Conservation (phyloP, 140 eudicot genomes). For the Senecio squalidus region DNA sequence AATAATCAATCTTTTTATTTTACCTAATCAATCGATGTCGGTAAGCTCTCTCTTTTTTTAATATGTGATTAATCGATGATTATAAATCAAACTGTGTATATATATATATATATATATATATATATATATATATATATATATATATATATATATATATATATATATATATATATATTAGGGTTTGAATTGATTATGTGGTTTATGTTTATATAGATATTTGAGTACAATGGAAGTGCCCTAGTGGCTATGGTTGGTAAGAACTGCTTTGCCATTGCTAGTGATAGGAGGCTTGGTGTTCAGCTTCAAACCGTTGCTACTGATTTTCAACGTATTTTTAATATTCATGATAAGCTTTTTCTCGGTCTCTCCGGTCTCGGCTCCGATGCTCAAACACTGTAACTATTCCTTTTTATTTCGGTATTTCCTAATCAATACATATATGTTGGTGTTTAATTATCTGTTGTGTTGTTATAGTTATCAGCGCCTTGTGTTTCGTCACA, state of each 20-base stretch:
- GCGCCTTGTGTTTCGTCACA: constrained; percentile 84
- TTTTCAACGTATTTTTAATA: constrained; percentile 70
- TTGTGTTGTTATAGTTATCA: constrained; percentile 49
- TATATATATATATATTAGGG: too few relatives aligned
- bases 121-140: too few relatives aligned
- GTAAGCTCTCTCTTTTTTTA: constrained; percentile 33
- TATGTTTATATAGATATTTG: constrained; percentile 55
- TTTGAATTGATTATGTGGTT: too few relatives aligned
- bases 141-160: too few relatives aligned
- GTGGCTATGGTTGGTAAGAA: constrained; percentile 98
- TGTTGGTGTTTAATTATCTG: constrained; percentile 1
- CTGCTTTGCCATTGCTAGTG: constrained; percentile 95
- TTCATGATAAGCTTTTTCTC: constrained; percentile 76
- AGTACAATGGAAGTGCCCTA: constrained; percentile 93
- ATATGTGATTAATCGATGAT: too few relatives aligned
- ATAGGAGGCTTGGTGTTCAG: constrained; percentile 84
- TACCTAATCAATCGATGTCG: constrained; percentile 24
- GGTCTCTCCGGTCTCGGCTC: constrained; percentile 86
- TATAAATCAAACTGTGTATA: too few relatives aligned
- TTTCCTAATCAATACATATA: not conserved
- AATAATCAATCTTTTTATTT: too few relatives aligned
- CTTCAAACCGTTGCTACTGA: constrained; percentile 90
- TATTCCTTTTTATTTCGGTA: not conserved
- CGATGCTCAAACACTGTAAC: constrained; percentile 78
- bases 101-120: not conserved